These are phyloP conservation scores for Cotoneaster glaucophyllus DNA, from an alignment of 306 rosid species.

Conservation along the genomic window DNA sequence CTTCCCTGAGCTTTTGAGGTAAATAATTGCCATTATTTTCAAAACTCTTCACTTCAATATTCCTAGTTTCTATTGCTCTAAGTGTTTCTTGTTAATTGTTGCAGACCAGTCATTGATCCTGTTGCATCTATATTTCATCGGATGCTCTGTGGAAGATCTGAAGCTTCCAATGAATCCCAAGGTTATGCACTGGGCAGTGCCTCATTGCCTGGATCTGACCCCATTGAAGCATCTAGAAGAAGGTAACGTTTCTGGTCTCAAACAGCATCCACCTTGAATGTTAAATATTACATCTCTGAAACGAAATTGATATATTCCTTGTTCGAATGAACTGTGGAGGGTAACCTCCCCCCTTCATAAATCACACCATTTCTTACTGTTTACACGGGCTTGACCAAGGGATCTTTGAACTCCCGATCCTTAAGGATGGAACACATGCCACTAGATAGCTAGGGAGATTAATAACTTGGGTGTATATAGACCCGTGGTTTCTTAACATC, in stretches of 20 bases:
- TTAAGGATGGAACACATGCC: not conserved
- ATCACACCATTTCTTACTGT: not conserved
- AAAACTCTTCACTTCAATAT: not conserved
- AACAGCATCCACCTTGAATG: not conserved
- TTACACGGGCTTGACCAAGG: not conserved
- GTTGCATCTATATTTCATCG: constrained; percentile 75
- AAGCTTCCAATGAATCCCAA: constrained; percentile 36
- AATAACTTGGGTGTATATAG: too few species aligned
- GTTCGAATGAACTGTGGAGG: not conserved
- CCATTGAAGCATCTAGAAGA: constrained; percentile 88
- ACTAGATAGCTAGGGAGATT: not conserved
- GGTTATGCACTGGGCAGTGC: constrained; percentile 49
- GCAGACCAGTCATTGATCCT: constrained; percentile 83
- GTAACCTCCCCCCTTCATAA: not conserved
- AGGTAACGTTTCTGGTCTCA: constrained; percentile 44
- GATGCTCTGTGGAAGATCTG: constrained; percentile 80
- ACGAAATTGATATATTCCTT: not conserved
- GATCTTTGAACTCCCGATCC: not conserved
- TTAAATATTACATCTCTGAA: not conserved
- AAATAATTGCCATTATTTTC: constrained; percentile 4
- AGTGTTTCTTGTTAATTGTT: constrained; percentile 17
- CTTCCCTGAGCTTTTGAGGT: constrained; percentile 88
- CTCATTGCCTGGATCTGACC: constrained; percentile 82
- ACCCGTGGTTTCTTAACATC: not conserved
- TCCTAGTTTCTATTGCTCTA: constrained; percentile 9